These are phyloP conservation scores for Pseudocercospora macadamiae DNA, from an alignment of 2,329 filamentous ascomycete species.

Conservation along the genomic window DNA sequence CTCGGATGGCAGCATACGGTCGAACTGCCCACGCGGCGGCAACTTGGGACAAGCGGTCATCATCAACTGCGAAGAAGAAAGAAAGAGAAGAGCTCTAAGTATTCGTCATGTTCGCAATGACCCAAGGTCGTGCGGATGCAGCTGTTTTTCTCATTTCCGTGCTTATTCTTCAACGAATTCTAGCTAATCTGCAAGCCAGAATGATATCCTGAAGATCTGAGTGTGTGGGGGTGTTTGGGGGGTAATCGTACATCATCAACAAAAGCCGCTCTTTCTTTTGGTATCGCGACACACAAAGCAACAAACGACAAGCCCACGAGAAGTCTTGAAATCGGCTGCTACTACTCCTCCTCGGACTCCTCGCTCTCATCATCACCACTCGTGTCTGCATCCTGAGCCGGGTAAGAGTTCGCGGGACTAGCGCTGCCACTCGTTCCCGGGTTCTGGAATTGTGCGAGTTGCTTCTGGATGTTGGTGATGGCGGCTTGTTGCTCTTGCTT, in stretches of 20 bases:
- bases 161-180: too few relatives aligned
- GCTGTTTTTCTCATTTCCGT: too few relatives aligned
- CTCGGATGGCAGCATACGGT: too few relatives aligned
- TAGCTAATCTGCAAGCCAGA: slow-evolving; percentile 3
- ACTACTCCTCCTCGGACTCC: slow-evolving; percentile 41
- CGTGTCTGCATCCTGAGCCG: slow-evolving; percentile 24
- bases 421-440: slow-evolving; percentile 27
- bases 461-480: slow-evolving; percentile 65
- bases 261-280: slow-evolving; percentile 1
- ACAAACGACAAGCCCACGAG: neutral
- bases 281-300: neutral
- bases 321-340: neutral
- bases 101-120: too few relatives aligned
- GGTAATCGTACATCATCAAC: slow-evolving; percentile 19
- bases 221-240: neutral
- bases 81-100: too few relatives aligned
- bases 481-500: slow-evolving; percentile 70
- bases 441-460: slow-evolving; percentile 48
- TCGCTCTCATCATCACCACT: slow-evolving; percentile 40
- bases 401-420: slow-evolving; percentile 26
- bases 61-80: too few relatives aligned
- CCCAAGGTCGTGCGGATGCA: too few relatives aligned
- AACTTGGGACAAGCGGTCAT: too few relatives aligned
- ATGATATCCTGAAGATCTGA: neutral
- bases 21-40: too few relatives aligned